phyloP scores from a whole-genome alignment of 345 rosid genomes.

The Melaleuca alternifolia region DNA sequence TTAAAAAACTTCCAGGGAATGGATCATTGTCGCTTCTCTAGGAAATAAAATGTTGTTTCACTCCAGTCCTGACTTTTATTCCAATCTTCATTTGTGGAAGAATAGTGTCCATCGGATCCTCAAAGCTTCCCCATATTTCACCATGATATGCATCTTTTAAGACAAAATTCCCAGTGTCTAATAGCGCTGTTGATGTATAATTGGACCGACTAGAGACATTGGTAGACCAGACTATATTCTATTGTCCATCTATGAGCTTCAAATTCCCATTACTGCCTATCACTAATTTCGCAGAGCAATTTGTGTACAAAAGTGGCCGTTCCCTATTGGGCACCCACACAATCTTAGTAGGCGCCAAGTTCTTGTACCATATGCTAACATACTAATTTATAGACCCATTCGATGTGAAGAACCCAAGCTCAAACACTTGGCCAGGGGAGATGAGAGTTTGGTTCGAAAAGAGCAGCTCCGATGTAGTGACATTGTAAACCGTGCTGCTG shows the following conservation, averaged over 20 bases:
- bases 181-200: constrained; percentile 1
- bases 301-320: constrained; percentile 3
- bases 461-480: background rate
- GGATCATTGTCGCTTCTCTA: constrained; percentile 23
- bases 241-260: constrained; percentile 2
- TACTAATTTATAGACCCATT: background rate
- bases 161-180: constrained; percentile 24
- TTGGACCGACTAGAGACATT: background rate
- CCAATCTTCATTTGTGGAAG: constrained; percentile 26
- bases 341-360: background rate
- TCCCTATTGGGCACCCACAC: background rate
- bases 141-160: background rate
- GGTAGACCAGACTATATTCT: constrained; percentile 8
- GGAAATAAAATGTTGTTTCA: constrained; percentile 3
- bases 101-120: constrained; percentile 24
- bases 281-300: background rate
- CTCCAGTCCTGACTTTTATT: background rate
- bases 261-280: constrained; percentile 10
- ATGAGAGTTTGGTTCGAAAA: background rate
- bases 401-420: background rate
- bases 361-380: background rate
- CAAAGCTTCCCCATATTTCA: constrained; percentile 23
- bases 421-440: background rate
- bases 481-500: too few relatives aligned
- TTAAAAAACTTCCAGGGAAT: constrained; percentile 1